These are phyloP conservation scores for Apiotrichum domesticum DNA, from an alignment of 1,284 basidiomycete genomes.

Conservation along the genomic window DNA sequence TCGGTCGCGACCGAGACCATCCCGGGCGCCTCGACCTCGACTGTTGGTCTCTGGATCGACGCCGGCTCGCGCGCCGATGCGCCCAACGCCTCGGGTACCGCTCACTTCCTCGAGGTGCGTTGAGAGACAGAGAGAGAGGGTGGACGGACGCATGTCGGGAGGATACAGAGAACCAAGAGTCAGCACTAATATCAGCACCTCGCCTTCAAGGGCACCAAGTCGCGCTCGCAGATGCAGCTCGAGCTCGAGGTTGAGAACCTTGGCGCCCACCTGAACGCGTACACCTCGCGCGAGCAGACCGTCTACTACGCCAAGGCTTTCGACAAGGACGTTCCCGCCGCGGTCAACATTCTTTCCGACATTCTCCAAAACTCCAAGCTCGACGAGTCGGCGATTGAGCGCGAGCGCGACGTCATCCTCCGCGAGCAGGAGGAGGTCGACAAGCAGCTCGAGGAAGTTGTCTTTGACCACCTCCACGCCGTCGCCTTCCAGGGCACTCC, in stretches of 20 bases:
- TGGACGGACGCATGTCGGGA: too few relatives aligned
- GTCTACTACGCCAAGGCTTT: conserved; percentile 99
- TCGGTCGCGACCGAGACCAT: conserved; percentile 91
- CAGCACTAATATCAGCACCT: conserved; percentile 30
- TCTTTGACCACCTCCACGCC: conserved; percentile 96
- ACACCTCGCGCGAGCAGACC: conserved; percentile 98
- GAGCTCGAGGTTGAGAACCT: conserved; percentile 98
- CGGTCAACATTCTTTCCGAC: conserved; percentile 96
- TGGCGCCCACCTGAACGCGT: conserved; percentile 95
- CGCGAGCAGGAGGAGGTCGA: conserved; percentile 99
- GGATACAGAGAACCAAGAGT: too few relatives aligned
- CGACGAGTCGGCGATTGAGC: conserved; percentile 80
- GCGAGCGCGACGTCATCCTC: conserved; percentile 94
- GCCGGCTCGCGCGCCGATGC: conserved; percentile 96
- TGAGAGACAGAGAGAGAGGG: neutral
- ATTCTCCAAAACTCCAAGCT: conserved; percentile 98
- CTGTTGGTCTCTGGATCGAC: conserved; percentile 98
- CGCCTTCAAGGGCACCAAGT: conserved; percentile 74
- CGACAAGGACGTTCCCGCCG: conserved; percentile 84
- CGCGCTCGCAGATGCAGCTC: conserved; percentile 81
- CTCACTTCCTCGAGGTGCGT: conserved; percentile 90
- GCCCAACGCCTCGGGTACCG: conserved; percentile 87
- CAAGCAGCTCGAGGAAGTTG: conserved; percentile 96
- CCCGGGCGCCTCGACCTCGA: conserved; percentile 91
- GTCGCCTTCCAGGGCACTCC: conserved; percentile 85